Evolutionary conservation across 176 grass and related monocot species (phyloP), one percentile per base, ranked within the genome.

Genomic region (Olyra latifolia): DNA sequence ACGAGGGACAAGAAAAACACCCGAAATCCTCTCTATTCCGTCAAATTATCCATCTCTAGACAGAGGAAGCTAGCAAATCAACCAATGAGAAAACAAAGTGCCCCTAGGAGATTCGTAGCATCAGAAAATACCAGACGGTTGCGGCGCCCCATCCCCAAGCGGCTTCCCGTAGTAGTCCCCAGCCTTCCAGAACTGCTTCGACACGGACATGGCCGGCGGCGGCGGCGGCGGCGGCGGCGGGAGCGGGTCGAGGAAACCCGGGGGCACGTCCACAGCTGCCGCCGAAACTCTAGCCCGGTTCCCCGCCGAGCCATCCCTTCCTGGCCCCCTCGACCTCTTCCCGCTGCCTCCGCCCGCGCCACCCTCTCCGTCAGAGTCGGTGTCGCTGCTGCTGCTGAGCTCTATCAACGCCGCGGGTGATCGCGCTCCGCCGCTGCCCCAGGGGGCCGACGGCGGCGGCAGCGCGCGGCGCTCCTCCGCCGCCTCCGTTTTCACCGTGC

Each of bases 131-230:
- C 96, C 90, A 9, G 88, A 66, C 32, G 61, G 35, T 25, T 66
- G 88, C 65, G 54, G 54, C 48, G 54, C 66, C 35, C 29, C 59
- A 70, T 43, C 45, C 39, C 67, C 73, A 29, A 63, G 56, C 9
- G 70, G 75, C 22, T 71, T 91, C 74, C 84, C 92, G 48, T 90
- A 88, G 63, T 78, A 93, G 56, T 99, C 96, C 66, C 96, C 96
- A 4, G 90, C 93, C 88, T 99, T 99, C 93, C 96, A 99, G 68
- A 99, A 99, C 88, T 99, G 96, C 88, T 93, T 99, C 17, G 77
- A 89, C 55, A 70, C 66, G 27, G 65, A 41, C n/a, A 28, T 61
- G 27, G 75, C 68, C 22, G 69, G 23, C 48, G 25, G 64, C 12
- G 79, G n/a, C n/a, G n/a, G n/a, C n/a, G n/a, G n/a, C n/a, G n/a